Percentiles rank a stretch among this genome's conserved stretches.
phyloP scores from a whole-genome alignment of 2,329 filamentous ascomycete genomes.

The Coniosporium uncinatum region DNA sequence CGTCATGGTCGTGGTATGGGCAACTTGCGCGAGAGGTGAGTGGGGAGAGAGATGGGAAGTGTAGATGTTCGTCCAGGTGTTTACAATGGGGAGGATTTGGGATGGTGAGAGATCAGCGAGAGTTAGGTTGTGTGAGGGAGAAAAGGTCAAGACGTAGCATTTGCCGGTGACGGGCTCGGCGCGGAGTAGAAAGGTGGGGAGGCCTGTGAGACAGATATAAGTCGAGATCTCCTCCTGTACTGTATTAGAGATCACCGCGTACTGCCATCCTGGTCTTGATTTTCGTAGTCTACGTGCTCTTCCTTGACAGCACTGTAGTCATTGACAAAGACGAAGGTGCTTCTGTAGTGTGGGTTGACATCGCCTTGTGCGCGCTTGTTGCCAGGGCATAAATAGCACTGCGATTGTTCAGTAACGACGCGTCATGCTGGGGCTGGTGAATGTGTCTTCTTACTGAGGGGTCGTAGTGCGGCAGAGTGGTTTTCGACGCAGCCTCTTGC shows the following conservation, averaged over 20 bases:
- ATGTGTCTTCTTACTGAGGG: conserved; percentile 32
- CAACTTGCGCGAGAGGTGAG: conserved; percentile 53
- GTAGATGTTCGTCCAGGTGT: conserved; percentile 92
- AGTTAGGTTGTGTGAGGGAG: conserved; percentile 83
- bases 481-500: conserved; percentile 39
- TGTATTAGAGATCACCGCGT: conserved; percentile 12
- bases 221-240: not conserved
- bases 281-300: conserved; percentile 74
- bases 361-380: conserved; percentile 88
- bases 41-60: conserved; percentile 69
- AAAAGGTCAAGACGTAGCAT: conserved; percentile 97
- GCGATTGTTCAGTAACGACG: conserved; percentile 13
- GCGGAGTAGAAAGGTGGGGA: conserved; percentile 71
- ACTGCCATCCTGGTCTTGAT: conserved; percentile 43
- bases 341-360: conserved; percentile 77
- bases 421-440: too few relatives aligned
- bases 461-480: conserved; percentile 70
- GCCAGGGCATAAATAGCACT: conserved; percentile 93
- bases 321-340: conserved; percentile 93
- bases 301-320: conserved; percentile 98
- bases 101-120: conserved; percentile 78
- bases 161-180: conserved; percentile 88
- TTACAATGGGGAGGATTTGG: conserved; percentile 77
- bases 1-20: conserved; percentile 37
- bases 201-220: conserved; percentile 42